Conservation (phyloP, 345 rosid genomes). For the Sonneratia caseolaris region DNA sequence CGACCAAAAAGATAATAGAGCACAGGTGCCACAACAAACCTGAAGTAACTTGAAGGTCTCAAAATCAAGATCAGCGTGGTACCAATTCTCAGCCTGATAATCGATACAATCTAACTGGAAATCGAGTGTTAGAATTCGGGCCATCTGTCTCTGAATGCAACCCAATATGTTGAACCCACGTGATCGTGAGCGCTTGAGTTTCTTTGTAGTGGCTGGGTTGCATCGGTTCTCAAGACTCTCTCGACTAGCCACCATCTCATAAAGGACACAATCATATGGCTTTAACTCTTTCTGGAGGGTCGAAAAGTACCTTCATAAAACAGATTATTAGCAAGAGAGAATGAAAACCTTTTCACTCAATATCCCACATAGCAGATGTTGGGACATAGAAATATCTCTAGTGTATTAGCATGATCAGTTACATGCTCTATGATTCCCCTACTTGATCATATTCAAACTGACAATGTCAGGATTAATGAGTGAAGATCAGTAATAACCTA, state of each 20-base stretch:
- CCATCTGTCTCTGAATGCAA: slow-evolving; percentile 83
- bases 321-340: neutral
- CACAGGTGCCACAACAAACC: slow-evolving; percentile 26
- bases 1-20: neutral
- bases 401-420: neutral
- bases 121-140: slow-evolving; percentile 58
- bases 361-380: neutral
- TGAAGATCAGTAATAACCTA: neutral
- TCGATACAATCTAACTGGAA: slow-evolving; percentile 87
- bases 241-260: slow-evolving; percentile 91
- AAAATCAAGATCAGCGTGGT: slow-evolving; percentile 90
- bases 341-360: neutral
- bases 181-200: slow-evolving; percentile 45
- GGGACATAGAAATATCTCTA: neutral
- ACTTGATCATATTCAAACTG: too few species aligned
- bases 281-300: slow-evolving; percentile 80
- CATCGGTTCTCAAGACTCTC: slow-evolving; percentile 62
- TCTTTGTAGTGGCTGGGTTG: slow-evolving; percentile 36
- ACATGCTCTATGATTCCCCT: neutral
- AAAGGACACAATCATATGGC: slow-evolving; percentile 72
- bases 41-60: slow-evolving; percentile 91
- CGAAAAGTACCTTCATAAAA: slow-evolving; percentile 48
- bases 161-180: slow-evolving; percentile 72
- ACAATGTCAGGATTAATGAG: neutral
- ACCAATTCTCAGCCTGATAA: slow-evolving; percentile 72